Base-by-base conservation (phyloP, 1,139 yeast genomes). In the Arxiozyma heterogenica region DNA sequence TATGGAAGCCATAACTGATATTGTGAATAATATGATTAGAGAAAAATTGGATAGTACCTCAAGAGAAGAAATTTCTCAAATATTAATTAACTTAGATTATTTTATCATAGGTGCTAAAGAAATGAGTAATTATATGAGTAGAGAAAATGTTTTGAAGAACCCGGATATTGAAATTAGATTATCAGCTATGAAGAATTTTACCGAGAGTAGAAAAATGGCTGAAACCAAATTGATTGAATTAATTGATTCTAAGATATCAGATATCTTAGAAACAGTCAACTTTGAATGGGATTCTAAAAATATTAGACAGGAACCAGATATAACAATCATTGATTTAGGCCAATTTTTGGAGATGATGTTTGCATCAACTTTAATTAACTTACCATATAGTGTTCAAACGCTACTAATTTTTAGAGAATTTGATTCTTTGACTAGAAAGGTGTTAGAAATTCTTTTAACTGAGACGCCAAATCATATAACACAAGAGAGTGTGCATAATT, bases 11-110 rank as follows among this genome's bases (percentile, higher is more conserved):
- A 79, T 89, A 9, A 78, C 81, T n/a, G 79, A 79, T 45, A 82
- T 89, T 3, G 86, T 93, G 2, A 81, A 89, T 59, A 75, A 75
- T 52, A 86, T 85, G 57, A 78, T 89, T 56, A 75, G 78, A 54
- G 79, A 78, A 20, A 85, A 87, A 62, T 77, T 90, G 44, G 76
- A 82, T 61, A 78, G 87, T 1, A 81, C 84, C 34, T 86, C 90
- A 57, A 86, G 95, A 67, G 98, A 93, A 69, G 90, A 90, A 59
- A 80, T 90, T 47, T 87, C 96, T 0, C 98, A 93, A 71, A 88
- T 89, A 61, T 76, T 87, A 60, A 84, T 94, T 55, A 90, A 93
- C 67, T 74, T 91, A 63, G 97, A 93, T 64, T 89, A 88, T 69
- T 91, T 91, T 68, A 77, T 86, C 49, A 72, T 71, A 47, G 82